Evolutionary conservation across 257 asterid genomes (phyloP), one percentile per base, ranked within the genome.

Genomic region (Cynanchum wilfordii): DNA sequence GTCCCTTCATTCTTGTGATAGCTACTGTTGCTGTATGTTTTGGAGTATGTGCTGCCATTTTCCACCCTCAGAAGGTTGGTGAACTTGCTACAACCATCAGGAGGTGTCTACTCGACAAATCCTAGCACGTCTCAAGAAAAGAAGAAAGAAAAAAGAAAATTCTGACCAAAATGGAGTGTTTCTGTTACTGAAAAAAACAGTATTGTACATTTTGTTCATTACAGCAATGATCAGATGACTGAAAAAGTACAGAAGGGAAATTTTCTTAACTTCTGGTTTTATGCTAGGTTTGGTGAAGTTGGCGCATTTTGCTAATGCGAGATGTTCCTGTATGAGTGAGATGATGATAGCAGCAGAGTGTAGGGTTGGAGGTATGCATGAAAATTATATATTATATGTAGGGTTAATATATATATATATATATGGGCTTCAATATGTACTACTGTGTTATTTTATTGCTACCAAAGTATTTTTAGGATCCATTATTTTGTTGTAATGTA

Each of bases 61-160:
- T 95, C 74, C 99, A 92, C 80, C 99, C 95, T 24, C 85, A 55
- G 38, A 80, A 79, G 82, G 86, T 84, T 10, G 74, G 81, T 71
- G 86, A 68, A 74, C 68, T 95, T 0, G 86, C 95, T 25, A 81
- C 85, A 5, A 85, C 97, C 55, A 75, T 95, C 15, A 84, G 89
- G 63, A 82, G 83, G 68, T 95, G 97, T 76, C 69, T 87, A 80
- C 82, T 87, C 19, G 89, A 80, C 54, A 76, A 75, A 51, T 79
- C 82, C 27, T 81, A 79, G 68, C 13, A 19, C 12, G 54, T 33
- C n/a, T 10, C 24, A 19, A 0, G 2, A 33, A 33, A 33, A 33
- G 4, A 33, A 33, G 4, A 33, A 33, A 33, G 4, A 50, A 13
- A 30, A 12, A 42, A 52, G 63, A n/a, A n/a, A n/a, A n/a, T n/a